These are phyloP conservation scores for Sphenostylis stenocarpa DNA, from an alignment of 306 rosid genomes.

Conservation along the genomic window DNA sequence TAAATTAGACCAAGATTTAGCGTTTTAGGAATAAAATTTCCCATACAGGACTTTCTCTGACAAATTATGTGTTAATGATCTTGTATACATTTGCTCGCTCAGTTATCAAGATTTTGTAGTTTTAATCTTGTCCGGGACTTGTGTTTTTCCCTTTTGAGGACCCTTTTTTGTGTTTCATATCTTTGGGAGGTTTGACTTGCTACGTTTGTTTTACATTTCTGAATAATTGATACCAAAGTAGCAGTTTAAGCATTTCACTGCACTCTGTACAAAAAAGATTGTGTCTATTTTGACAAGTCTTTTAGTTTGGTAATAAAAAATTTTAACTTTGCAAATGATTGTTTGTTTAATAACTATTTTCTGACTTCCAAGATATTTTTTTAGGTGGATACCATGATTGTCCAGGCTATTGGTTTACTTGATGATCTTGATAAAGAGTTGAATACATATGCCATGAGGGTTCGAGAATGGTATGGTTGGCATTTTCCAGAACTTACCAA, in stretches of 20 bases:
- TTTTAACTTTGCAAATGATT: not conserved
- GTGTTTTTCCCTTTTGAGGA: not conserved
- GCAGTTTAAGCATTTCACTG: not conserved
- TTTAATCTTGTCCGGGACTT: not conserved
- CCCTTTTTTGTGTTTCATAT: not conserved
- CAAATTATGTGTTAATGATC: not conserved
- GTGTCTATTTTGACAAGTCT: not conserved
- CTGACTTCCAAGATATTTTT: not conserved
- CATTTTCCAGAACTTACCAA: constrained; percentile 97
- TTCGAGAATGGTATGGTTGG: constrained; percentile 98
- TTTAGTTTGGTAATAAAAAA: not conserved
- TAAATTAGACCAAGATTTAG: not conserved
- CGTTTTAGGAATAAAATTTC: not conserved
- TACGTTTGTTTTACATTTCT: not conserved
- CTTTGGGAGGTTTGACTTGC: not conserved
- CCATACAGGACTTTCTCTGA: not conserved
- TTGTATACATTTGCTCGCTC: not conserved
- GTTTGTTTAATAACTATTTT: not conserved
- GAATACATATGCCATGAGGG: constrained; percentile 97
- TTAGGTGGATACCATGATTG: constrained; percentile 95
- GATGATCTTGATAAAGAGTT: constrained; percentile 97
- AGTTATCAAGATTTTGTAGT: not conserved
- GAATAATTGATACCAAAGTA: not conserved
- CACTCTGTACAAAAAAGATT: not conserved
- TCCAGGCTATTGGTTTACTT: constrained; percentile 96